Conservation (phyloP, 495 filamentous ascomycete genomes). For the Penicillium samsonianum region DNA sequence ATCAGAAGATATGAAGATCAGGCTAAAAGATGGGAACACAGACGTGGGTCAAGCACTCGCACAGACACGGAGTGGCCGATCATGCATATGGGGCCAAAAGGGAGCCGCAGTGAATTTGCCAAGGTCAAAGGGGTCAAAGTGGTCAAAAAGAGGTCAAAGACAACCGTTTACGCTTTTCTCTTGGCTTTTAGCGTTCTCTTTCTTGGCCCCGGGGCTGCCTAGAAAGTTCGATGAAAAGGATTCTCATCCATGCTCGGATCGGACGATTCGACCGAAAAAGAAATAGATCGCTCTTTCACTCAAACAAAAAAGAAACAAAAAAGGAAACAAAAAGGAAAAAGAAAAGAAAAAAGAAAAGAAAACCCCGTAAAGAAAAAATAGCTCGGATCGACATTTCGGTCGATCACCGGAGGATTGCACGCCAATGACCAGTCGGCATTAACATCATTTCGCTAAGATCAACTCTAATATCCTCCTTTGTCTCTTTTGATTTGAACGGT, state of each 20-base stretch:
- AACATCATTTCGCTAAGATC: conserved; percentile 27
- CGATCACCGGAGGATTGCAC: conserved; percentile 42
- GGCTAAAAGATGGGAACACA: no score
- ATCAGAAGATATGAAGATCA: not conserved
- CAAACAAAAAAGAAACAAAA: no score
- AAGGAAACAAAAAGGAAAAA: not conserved
- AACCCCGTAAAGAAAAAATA: not conserved
- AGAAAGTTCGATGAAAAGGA: conserved; percentile 15
- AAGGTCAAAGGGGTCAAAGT: not conserved
- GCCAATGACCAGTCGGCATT: conserved; percentile 38
- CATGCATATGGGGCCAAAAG: not conserved
- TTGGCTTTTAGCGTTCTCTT: not conserved
- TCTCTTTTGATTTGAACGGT: not conserved
- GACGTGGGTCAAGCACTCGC: not conserved
- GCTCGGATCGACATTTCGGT: conserved; percentile 40
- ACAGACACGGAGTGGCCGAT: not conserved
- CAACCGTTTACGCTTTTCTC: not conserved
- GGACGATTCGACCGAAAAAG: conserved; percentile 19
- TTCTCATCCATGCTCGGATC: conserved; percentile 25
- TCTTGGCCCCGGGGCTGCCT: no score
- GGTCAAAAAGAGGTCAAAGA: conserved; percentile 3
- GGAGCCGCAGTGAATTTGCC: not conserved
- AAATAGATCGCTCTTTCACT: conserved; percentile 11
- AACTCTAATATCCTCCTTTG: conserved; percentile 28
- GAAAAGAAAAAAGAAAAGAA: not conserved